Evolutionary conservation across 2,329 filamentous ascomycete genomes (phyloP).

Genomic region (Beauveria brongniartii): DNA sequence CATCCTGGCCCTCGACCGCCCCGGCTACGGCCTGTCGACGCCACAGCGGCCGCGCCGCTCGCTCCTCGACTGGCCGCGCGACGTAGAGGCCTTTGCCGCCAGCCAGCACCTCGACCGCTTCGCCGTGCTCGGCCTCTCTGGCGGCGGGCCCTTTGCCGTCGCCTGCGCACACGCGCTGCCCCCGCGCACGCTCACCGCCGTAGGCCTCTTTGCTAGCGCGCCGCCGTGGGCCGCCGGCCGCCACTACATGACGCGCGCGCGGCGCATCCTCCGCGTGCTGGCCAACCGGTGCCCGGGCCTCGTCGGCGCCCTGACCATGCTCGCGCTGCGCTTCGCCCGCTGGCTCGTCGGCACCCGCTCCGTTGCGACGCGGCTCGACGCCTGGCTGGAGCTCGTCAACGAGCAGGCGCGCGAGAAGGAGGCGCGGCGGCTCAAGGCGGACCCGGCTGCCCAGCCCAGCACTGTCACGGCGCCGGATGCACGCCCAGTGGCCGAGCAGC

Average conservation of each 20-base stretch:
- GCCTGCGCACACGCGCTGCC: conserved; percentile 26
- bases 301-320: conserved; percentile 14
- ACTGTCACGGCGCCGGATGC: background rate
- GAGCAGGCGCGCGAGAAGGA: conserved; percentile 14
- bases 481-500: conserved; percentile 15
- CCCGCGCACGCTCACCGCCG: conserved; percentile 22
- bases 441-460: background rate
- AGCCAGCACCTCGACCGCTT: conserved; percentile 20
- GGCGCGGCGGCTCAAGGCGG: conserved; percentile 7
- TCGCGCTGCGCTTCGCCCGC: conserved; percentile 15
- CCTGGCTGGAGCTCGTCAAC: conserved; percentile 15
- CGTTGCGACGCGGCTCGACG: conserved; percentile 16
- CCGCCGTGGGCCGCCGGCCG: conserved; percentile 27
- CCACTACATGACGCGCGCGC: conserved; percentile 20
- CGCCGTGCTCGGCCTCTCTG: conserved; percentile 26
- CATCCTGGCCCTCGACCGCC: conserved; percentile 32
- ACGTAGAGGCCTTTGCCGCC: conserved; percentile 24
- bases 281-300: conserved; percentile 18
- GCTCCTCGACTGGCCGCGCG: conserved; percentile 26
- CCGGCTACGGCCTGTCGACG: conserved; percentile 34
- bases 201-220: conserved; percentile 29
- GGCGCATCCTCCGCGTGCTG: conserved; percentile 16
- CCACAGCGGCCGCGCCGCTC: conserved; percentile 22
- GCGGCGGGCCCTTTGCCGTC: conserved; percentile 29
- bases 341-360: conserved; percentile 16